phyloP scores from a whole-genome alignment of 345 rosid genomes.

The Fremontodendron californicum region DNA sequence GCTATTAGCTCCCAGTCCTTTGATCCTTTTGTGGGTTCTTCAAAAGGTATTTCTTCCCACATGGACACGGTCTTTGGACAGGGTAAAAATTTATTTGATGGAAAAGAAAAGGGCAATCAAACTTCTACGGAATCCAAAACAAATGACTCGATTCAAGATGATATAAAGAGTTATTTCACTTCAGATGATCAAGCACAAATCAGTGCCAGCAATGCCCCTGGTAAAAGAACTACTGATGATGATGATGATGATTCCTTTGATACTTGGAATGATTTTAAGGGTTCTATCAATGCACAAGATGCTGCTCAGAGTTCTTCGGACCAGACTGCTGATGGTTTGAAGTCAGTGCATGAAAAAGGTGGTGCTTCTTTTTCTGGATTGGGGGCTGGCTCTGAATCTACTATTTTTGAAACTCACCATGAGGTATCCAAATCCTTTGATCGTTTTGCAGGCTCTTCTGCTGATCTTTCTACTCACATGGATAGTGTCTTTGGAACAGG shows the following conservation, averaged over 20 bases:
- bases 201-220: slow-evolving; percentile 25
- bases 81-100: not conserved
- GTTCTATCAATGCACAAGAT: slow-evolving; percentile 44
- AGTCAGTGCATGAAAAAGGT: slow-evolving; percentile 22
- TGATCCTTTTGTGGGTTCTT: slow-evolving; percentile 12
- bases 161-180: not conserved
- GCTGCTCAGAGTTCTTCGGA: slow-evolving; percentile 23
- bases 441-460: slow-evolving; percentile 39
- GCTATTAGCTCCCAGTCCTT: not conserved
- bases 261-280: slow-evolving; percentile 68
- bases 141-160: not conserved
- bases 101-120: not conserved
- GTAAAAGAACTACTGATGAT: slow-evolving; percentile 15
- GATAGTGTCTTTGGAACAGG: slow-evolving; percentile 1
- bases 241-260: slow-evolving; percentile 42
- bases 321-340: slow-evolving; percentile 10
- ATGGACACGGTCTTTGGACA: not conserved
- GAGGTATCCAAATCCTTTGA: slow-evolving; percentile 34
- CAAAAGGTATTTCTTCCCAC: not conserved
- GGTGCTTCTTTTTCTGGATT: slow-evolving; percentile 43
- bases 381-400: slow-evolving; percentile 50
- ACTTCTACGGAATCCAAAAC: not conserved
- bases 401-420: slow-evolving; percentile 25
- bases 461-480: not conserved
- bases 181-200: slow-evolving; percentile 32